phyloP scores from a whole-genome alignment of 352 stramenopile species.

The Phytophthora agathidicida region DNA sequence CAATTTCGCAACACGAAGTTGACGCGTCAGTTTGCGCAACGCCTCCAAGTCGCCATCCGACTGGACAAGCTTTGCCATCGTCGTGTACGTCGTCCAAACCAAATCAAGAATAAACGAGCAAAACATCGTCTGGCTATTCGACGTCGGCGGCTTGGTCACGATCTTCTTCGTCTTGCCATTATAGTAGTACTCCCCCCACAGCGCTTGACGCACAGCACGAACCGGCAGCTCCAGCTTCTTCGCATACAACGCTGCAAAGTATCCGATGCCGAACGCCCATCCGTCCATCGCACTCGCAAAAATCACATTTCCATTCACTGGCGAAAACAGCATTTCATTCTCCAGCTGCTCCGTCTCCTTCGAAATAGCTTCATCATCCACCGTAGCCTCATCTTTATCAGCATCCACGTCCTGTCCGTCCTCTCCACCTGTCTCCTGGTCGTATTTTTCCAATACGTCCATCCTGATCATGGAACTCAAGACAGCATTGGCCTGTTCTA shows the following conservation, averaged over 20 bases:
- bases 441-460: constrained; percentile 78
- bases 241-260: constrained; percentile 76
- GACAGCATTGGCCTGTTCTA: constrained; percentile 91
- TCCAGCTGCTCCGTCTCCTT: constrained; percentile 73
- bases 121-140: constrained; percentile 90
- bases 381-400: constrained; percentile 19
- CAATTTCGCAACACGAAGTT: constrained; percentile 69
- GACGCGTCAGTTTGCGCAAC: constrained; percentile 68
- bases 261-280: constrained; percentile 92
- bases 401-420: constrained; percentile 18
- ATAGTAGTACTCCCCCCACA: constrained; percentile 94
- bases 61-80: constrained; percentile 46
- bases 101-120: constrained; percentile 92
- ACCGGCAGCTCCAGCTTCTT: constrained; percentile 75
- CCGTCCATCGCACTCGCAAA: constrained; percentile 93
- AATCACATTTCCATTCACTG: constrained; percentile 91
- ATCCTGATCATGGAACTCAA: constrained; percentile 84
- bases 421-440: constrained; percentile 30
- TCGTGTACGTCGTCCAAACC: constrained; percentile 90
- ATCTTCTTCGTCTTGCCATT: constrained; percentile 93
- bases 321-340: constrained; percentile 86
- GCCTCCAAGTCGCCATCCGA: constrained; percentile 55
- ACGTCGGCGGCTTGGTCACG: constrained; percentile 73
- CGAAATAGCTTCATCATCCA: constrained; percentile 61
- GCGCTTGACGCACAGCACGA: constrained; percentile 66